Percentiles rank a stretch among this genome's conserved stretches.
Conservation (phyloP, 257 asterid species). For the Plantago major region DNA sequence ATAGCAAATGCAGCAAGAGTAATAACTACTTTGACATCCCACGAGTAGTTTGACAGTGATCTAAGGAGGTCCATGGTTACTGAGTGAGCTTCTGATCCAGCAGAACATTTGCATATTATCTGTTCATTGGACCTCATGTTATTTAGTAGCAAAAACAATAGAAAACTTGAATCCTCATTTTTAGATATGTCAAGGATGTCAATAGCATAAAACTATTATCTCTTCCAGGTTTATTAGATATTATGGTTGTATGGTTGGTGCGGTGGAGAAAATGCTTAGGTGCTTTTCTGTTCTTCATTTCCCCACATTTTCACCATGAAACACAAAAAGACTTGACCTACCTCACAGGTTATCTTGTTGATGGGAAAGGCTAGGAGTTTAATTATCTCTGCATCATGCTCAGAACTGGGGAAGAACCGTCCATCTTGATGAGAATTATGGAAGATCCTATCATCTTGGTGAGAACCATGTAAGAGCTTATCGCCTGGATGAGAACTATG, state of each 20-base stretch:
- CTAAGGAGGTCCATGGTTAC: conserved; percentile 43
- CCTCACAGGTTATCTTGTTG: conserved; percentile 12
- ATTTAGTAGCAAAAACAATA: neutral
- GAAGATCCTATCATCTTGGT: conserved; percentile 5
- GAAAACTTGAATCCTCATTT: neutral
- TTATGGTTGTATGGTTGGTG: neutral
- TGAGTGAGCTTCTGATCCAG: conserved; percentile 45
- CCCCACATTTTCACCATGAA: too few relatives aligned
- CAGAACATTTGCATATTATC: conserved; percentile 43
- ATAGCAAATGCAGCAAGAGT: conserved; percentile 49
- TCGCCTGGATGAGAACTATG: conserved; percentile 30
- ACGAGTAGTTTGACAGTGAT: conserved; percentile 38
- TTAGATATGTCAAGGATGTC: neutral
- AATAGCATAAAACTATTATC: neutral
- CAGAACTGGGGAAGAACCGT: neutral
- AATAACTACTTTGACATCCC: conserved; percentile 65
- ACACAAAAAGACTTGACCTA: neutral
- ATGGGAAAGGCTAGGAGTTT: conserved; percentile 7
- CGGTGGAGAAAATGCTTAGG: neutral
- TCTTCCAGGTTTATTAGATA: neutral
- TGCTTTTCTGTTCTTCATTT: neutral
- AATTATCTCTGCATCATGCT: conserved; percentile 10
- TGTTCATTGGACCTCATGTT: conserved; percentile 17
- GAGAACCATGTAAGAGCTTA: conserved; percentile 27
- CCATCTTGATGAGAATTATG: conserved; percentile 2